These are phyloP conservation scores for Rubia occidens DNA, from an alignment of 305 asterid species.

Conservation along the genomic window DNA sequence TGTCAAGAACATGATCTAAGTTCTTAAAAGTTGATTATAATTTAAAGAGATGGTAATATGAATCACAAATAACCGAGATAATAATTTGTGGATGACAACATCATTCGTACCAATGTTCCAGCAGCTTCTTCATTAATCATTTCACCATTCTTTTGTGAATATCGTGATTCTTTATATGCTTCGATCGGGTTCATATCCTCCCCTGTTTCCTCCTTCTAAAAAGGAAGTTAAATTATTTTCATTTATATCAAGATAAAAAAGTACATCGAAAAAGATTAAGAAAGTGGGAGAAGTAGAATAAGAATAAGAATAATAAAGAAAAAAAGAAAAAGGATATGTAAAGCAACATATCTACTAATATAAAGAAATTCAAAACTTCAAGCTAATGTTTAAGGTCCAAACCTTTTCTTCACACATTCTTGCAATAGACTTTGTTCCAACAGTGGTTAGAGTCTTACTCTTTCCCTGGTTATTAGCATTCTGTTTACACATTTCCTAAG, in stretches of 20 bases:
- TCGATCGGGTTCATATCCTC: not conserved
- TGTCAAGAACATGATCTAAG: not conserved
- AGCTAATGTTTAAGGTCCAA: not conserved
- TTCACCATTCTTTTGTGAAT: not conserved
- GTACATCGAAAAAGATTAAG: too few species aligned
- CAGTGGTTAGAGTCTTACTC: not conserved
- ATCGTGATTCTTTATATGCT: not conserved
- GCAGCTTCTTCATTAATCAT: not conserved
- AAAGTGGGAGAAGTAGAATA: too few species aligned
- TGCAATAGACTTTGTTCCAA: not conserved
- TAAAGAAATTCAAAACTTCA: too few species aligned
- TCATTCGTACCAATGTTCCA: not conserved
- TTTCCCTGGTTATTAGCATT: not conserved
- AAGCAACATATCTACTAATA: too few species aligned
- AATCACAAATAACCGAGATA: not conserved
- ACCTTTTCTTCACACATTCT: not conserved
- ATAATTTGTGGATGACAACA: not conserved
- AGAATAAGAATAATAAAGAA: too few species aligned
- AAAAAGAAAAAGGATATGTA: too few species aligned
- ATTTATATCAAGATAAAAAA: too few species aligned
- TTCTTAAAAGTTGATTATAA: not conserved
- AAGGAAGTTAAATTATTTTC: not conserved
- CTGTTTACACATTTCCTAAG: not conserved
- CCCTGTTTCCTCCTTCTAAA: not conserved
- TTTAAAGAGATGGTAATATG: too few species aligned